A percentile compares a stretch with the other conserved stretches of the same genome.
Conservation (phyloP, 305 asterid species). For the Fraxinus latifolia region DNA sequence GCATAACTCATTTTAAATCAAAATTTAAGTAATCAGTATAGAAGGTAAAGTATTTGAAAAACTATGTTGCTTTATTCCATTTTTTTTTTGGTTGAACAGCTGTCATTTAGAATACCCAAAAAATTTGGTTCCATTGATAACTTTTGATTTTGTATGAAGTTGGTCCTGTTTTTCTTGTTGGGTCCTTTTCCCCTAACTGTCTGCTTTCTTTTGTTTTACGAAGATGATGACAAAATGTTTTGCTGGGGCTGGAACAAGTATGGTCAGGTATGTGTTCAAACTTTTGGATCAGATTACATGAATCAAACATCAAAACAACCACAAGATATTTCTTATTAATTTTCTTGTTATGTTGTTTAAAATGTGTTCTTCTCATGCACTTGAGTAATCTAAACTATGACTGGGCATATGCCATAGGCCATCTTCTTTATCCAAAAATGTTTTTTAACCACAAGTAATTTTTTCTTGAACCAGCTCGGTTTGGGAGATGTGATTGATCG, state of each 20-base stretch:
- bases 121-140: not conserved
- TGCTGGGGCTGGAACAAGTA: conserved; percentile 99
- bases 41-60: not conserved
- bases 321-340: not conserved
- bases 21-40: not conserved
- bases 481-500: conserved; percentile 88
- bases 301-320: not conserved
- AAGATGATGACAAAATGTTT: conserved; percentile 75
- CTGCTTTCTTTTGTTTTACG: conserved; percentile 20
- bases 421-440: not conserved
- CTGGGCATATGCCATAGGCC: not conserved
- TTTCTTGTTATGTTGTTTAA: not conserved
- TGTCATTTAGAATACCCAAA: not conserved
- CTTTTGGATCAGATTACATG: not conserved
- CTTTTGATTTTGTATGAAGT: not conserved
- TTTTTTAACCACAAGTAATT: not conserved
- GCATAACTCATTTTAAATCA: not conserved
- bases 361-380: not conserved
- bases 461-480: conserved; percentile 62
- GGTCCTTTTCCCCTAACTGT: conserved; percentile 9
- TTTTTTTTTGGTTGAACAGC: not conserved
- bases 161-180: conserved; percentile 3
- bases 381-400: not conserved
- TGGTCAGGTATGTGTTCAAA: conserved; percentile 71
- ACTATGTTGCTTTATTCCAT: not conserved